Evolutionary conservation across 257 asterid species (phyloP).

Genomic region (Solanum chaucha): DNA sequence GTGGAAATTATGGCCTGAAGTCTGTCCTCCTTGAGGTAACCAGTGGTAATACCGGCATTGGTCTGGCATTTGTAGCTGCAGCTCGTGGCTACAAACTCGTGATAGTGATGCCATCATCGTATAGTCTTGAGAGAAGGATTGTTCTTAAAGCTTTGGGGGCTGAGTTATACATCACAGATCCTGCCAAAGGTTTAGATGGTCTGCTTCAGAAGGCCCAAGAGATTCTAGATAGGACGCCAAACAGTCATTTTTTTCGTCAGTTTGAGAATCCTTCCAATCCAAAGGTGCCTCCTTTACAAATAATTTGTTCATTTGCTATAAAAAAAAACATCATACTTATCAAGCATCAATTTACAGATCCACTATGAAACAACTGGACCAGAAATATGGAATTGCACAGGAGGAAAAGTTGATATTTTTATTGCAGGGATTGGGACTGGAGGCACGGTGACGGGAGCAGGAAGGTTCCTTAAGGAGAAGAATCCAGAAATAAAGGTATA

Average conservation of each 20-base stretch:
- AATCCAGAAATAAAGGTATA: slow-evolving; percentile 24
- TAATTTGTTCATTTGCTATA: background rate
- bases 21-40: slow-evolving; percentile 32
- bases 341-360: slow-evolving; percentile 9
- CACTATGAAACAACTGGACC: slow-evolving; percentile 50
- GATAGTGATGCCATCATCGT: slow-evolving; percentile 29
- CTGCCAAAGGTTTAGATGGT: slow-evolving; percentile 24
- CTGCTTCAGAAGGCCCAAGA: slow-evolving; percentile 22
- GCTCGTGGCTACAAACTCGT: slow-evolving; percentile 31
- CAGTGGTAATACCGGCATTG: slow-evolving; percentile 43
- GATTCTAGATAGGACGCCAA: slow-evolving; percentile 22
- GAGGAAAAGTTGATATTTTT: slow-evolving; percentile 26
- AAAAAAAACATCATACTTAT: background rate
- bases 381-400: slow-evolving; percentile 32
- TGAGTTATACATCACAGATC: slow-evolving; percentile 23
- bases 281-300: slow-evolving; percentile 9
- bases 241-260: slow-evolving; percentile 23
- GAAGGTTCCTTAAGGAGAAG: slow-evolving; percentile 17
- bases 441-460: slow-evolving; percentile 46
- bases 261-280: slow-evolving; percentile 43
- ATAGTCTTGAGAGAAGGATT: slow-evolving; percentile 33
- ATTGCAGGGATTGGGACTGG: slow-evolving; percentile 47
- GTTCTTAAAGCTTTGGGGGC: slow-evolving; percentile 36
- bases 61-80: slow-evolving; percentile 37
- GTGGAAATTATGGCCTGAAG: slow-evolving; percentile 12